Conservation (phyloP, 345 rosid species). For the Rhizophora mangle region DNA sequence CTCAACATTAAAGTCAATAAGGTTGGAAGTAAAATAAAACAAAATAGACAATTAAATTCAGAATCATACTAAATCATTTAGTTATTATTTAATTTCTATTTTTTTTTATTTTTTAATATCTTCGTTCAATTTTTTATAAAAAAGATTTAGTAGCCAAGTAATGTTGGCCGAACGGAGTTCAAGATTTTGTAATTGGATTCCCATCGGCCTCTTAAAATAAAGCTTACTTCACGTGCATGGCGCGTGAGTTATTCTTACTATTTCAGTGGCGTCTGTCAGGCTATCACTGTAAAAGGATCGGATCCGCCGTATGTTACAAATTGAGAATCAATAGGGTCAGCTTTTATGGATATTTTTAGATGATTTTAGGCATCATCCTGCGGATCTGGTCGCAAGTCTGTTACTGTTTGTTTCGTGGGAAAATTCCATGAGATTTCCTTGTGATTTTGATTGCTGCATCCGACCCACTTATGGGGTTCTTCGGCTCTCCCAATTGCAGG, state of each 20-base stretch:
- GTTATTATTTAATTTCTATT: no score
- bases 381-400: background rate
- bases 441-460: constrained; percentile 8
- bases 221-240: background rate
- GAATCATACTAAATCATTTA: no score
- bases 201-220: no score
- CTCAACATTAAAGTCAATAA: no score
- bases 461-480: background rate
- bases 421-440: constrained; percentile 1
- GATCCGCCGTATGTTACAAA: constrained; percentile 27
- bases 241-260: background rate
- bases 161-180: no score
- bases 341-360: background rate
- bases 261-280: background rate
- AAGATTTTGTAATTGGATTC: no score
- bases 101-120: no score
- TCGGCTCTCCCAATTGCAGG: background rate
- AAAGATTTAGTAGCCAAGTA: no score
- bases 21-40: no score
- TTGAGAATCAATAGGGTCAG: constrained; percentile 5
- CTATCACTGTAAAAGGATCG: background rate
- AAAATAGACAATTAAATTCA: no score
- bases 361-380: constrained; percentile 4
- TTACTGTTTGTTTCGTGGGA: background rate
- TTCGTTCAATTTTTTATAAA: no score